These are phyloP conservation scores for Venturiaceae sp. DNA, from an alignment of 2,329 filamentous ascomycete genomes.

Conservation along the genomic window DNA sequence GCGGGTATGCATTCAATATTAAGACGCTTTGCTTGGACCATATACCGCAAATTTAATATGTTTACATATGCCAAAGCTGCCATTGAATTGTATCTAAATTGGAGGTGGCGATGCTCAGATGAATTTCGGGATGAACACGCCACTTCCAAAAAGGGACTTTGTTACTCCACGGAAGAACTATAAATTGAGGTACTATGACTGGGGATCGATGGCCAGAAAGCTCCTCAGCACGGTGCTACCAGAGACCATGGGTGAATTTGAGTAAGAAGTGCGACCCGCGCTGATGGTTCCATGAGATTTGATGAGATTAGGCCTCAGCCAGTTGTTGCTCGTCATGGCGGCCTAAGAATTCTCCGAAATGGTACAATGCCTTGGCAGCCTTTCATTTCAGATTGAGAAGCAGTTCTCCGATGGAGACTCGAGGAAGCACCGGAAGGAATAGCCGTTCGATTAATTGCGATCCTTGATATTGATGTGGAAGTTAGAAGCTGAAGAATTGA, in stretches of 20 bases:
- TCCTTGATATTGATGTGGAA: background rate
- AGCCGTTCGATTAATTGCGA: background rate
- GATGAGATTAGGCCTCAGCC: background rate
- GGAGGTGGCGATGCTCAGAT: background rate
- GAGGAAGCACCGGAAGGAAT: background rate
- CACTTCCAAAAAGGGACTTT: background rate
- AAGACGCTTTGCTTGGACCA: background rate
- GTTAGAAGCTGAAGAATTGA: background rate
- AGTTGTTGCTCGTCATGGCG: background rate
- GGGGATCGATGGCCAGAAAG: background rate
- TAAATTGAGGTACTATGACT: slow-evolving; percentile 1
- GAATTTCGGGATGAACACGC: background rate
- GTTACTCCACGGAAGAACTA: background rate
- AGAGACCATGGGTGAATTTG: background rate
- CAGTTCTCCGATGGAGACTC: background rate
- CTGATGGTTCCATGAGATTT: background rate
- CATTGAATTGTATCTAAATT: background rate
- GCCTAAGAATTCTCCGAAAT: background rate
- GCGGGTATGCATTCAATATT: background rate
- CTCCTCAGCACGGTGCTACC: background rate
- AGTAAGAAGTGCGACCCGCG: background rate
- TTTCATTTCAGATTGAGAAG: background rate
- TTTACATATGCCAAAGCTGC: background rate
- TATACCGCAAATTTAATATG: background rate
- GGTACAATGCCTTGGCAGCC: background rate